Percentiles rank a stretch among this genome's conserved stretches.
Evolutionary conservation across 2,329 filamentous ascomycete genomes (phyloP).

Genomic region (Claviceps digitariae): DNA sequence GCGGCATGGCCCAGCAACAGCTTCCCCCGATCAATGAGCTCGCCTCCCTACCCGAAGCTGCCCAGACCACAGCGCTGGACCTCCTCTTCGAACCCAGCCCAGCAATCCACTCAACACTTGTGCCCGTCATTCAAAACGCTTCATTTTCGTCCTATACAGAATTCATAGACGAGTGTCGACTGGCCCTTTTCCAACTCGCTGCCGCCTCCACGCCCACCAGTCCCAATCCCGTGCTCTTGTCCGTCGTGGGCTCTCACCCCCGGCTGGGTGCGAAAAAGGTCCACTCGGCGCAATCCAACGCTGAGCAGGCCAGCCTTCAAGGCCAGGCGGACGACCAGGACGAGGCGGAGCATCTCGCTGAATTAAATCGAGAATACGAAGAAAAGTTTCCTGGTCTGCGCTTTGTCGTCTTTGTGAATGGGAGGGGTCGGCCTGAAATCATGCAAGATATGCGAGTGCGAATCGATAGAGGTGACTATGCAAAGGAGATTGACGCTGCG

Average conservation of each 20-base stretch:
- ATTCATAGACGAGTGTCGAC: conserved; percentile 53
- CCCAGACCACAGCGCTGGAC: conserved; percentile 51
- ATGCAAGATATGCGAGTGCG: conserved; percentile 70
- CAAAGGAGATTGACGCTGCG: conserved; percentile 55
- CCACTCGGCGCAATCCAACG: conserved; percentile 67
- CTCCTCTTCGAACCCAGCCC: conserved; percentile 73
- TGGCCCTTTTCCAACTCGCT: conserved; percentile 47
- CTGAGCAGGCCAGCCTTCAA: conserved; percentile 63
- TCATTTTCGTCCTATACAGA: conserved; percentile 53
- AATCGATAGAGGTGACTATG: conserved; percentile 54
- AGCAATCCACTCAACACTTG: conserved; percentile 57
- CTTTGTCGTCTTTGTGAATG: conserved; percentile 90
- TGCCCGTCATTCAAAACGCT: conserved; percentile 46
- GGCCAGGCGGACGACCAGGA: conserved; percentile 28
- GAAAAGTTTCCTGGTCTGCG: conserved; percentile 64
- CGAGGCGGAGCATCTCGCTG: conserved; percentile 47
- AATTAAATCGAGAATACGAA: conserved; percentile 69
- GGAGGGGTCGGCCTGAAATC: conserved; percentile 56
- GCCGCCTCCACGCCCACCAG: conserved; percentile 34
- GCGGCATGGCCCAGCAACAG: conserved; percentile 11
- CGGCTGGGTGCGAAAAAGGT: conserved; percentile 70
- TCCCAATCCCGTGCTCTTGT: conserved; percentile 41
- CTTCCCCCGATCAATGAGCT: conserved; percentile 48
- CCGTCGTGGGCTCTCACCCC: conserved; percentile 70
- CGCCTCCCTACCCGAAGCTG: conserved; percentile 36